Evolutionary conservation across 2,329 filamentous ascomycete genomes (phyloP), one percentile per base, ranked within the genome.

Genomic region (Alternaria gansuensis): DNA sequence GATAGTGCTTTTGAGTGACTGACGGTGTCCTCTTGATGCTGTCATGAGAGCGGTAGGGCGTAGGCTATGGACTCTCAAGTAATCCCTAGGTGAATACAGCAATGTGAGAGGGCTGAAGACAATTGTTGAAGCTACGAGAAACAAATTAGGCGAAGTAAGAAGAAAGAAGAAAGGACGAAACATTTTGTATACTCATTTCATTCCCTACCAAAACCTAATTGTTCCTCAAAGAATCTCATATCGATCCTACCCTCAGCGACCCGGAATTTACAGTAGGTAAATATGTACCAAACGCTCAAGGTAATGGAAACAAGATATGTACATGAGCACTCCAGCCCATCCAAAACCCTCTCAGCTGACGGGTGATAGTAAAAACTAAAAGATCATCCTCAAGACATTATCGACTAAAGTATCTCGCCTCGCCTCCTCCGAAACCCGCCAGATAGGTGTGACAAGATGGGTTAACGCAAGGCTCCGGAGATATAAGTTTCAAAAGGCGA

Each of bases 371-470:
- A 59, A 51, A 57, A 57, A 34, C 41, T 51, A 37, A 33, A 29
- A 59, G 48, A 69, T 67, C 61, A 68, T 68, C 65, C 60, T 69
- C 67, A 63, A 68, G 67, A 70, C 66, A 69, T 70, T 70, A 69
- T 66, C 61, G 50, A 70, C 56, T 41, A 62, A 62, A 54, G 41
- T 45, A 45, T 45, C 45, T 29, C 48, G 44, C 52, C 43, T 46
- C 28, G 39, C 45, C 44, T 51, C 39, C 21, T 36, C 36, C 37
- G 13, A n/a, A 8, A 36, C 44, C 44, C 8, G 21, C 41, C 40
- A 24, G 33, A 26, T 40, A 46, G 8, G 41, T 49, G n/a, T 48
- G 51, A 40, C 37, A 26, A 14, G 29, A 11, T n/a, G 17, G 40
- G n/a, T 52, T 40, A 26, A n/a, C 11, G 31, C 37, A 36, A 58